These are phyloP conservation scores for Hericium rajendrae DNA, from an alignment of 768 basidiomycete species.

Conservation along the genomic window DNA sequence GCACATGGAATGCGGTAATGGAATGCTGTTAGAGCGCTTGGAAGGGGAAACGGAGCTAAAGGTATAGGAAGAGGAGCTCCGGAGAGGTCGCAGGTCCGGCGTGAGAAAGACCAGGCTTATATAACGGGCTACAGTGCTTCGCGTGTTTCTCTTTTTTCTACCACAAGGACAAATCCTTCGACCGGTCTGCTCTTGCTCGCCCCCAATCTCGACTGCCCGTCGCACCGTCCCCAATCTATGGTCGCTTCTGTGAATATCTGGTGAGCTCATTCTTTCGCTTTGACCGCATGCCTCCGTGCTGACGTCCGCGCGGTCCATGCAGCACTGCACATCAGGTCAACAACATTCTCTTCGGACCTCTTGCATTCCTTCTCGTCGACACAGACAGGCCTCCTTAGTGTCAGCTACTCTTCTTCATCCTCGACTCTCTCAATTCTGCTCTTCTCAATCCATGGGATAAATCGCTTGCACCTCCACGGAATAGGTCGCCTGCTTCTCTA, in stretches of 20 bases:
- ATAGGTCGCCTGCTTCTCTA: conserved; percentile 32
- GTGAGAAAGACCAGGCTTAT: neutral
- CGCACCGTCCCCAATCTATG: conserved; percentile 13
- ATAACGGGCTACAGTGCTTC: neutral
- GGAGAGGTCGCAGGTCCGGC: neutral
- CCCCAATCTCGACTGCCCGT: neutral
- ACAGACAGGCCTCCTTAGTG: conserved; percentile 74
- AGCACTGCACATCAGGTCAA: conserved; percentile 26
- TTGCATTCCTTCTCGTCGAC: conserved; percentile 48
- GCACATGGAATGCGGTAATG: too few relatives aligned
- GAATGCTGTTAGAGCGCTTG: too few relatives aligned
- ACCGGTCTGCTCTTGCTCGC: neutral
- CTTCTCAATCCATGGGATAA: conserved; percentile 34
- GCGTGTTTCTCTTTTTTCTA: neutral
- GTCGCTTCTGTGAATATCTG: conserved; percentile 12
- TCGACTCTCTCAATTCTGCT: conserved; percentile 1
- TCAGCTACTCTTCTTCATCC: conserved; percentile 5
- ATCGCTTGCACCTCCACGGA: conserved; percentile 20
- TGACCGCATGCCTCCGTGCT: neutral
- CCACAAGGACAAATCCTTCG: neutral
- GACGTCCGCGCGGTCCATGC: conserved; percentile 1
- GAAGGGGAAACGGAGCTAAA: too few relatives aligned
- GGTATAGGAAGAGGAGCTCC: neutral
- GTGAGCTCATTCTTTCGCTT: conserved; percentile 6
- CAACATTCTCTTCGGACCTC: conserved; percentile 55